Evolutionary conservation across 805 yeast genomes (phyloP).

Genomic region (Scheffersomyces spartinae): DNA sequence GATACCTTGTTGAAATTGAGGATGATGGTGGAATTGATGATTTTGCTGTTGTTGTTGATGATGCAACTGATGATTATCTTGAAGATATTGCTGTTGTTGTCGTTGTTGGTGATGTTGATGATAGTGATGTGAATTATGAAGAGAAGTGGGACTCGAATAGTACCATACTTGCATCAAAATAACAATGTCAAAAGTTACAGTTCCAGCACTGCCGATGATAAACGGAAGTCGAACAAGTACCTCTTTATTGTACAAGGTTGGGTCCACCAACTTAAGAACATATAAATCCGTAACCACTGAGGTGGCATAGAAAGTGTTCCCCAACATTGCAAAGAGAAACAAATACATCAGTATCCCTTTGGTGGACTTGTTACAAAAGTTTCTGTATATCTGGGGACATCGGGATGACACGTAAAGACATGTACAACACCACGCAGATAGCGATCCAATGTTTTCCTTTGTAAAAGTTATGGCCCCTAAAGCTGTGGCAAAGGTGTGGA

Average conservation of each 20-base stretch:
- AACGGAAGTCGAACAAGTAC: slow-evolving; percentile 71
- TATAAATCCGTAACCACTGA: slow-evolving; percentile 32
- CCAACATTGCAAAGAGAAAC: slow-evolving; percentile 47
- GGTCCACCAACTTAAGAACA: slow-evolving; percentile 51
- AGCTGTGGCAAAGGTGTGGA: not conserved
- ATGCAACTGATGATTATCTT: slow-evolving; percentile 1
- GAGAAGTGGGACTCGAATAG: slow-evolving; percentile 4
- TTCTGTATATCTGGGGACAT: slow-evolving; percentile 24
- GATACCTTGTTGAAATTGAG: no score
- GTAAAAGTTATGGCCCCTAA: not conserved
- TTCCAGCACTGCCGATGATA: slow-evolving; percentile 77
- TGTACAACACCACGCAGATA: slow-evolving; percentile 24
- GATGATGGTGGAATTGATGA: slow-evolving; percentile 7
- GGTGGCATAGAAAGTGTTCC: slow-evolving; percentile 65
- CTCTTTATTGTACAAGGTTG: slow-evolving; percentile 27
- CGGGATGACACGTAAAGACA: slow-evolving; percentile 20
- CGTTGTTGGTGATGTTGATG: slow-evolving; percentile 1
- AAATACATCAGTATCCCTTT: slow-evolving; percentile 22
- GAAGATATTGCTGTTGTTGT: not conserved
- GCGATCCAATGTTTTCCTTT: slow-evolving; percentile 10
- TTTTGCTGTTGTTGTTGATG: slow-evolving; percentile 1
- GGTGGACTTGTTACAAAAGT: slow-evolving; percentile 17
- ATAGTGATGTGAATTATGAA: slow-evolving; percentile 2
- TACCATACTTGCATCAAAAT: slow-evolving; percentile 23
- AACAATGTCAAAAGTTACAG: slow-evolving; percentile 62